Base-by-base conservation (phyloP, 805 yeast species). In the Candida namnaoensis region DNA sequence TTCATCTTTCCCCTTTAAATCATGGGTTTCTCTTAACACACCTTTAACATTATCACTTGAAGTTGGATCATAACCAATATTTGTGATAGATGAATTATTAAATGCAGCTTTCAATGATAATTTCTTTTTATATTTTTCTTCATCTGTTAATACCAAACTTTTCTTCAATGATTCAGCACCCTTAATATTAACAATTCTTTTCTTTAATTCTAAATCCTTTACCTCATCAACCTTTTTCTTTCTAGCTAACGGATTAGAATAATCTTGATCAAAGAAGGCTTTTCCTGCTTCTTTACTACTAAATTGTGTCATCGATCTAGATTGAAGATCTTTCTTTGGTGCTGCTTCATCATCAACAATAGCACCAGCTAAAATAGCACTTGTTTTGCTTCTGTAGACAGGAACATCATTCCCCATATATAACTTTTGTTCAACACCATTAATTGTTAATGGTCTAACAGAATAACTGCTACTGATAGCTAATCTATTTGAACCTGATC, bases 401-500 rank as follows among this genome's bases (percentile, higher is more conserved):
- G 5, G 28, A 8, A 26, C 10, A 10, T 51, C 48, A 15, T 54
- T 57, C 5, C 65, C 69, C 39, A 67, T 50, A 36, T 65, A 65
- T 47, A 75, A 58, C 0, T 71, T 64, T 43, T 70, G 76, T 40
- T 53, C 63, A 26, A 51, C 53, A 14, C 72, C 76, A 36, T 65
- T 54, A 38, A 66, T 62, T 25, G 68, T 66, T 5, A 88, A 80
- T 7, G 87, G 73, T 50, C 78, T 71, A 60, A 76, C 58, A 43
- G 78, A 61, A 44, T 72, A 66, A 45, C 76, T 64, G 13, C 84
- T 75, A 58, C 78, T 84, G 41, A 91, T 66, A 57, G 90, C 98
- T 67, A 87, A 74, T 46, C 98, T 66, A 46, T 74, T 70, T n/a
- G 79, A 70, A 19, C 76, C 72, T 0, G 74, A 60, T 37, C 68